phyloP scores from a whole-genome alignment of 2,329 filamentous ascomycete species.

The Fusarium cyanostomum region DNA sequence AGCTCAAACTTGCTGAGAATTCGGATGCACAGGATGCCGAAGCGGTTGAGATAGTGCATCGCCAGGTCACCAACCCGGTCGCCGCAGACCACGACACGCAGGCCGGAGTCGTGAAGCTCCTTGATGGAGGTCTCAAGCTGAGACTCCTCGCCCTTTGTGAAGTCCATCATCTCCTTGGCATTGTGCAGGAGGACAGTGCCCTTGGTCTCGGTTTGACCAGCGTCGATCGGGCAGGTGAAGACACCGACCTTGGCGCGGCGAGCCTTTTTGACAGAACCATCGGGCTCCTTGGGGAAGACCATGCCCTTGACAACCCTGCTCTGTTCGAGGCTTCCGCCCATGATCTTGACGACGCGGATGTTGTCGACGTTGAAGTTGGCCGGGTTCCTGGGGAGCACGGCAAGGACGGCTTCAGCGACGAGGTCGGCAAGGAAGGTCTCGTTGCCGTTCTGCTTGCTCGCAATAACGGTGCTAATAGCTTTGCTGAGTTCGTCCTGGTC shows the following conservation, averaged over 20 bases:
- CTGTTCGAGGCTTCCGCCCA: constrained; percentile 95
- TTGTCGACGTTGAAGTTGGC: constrained; percentile 99
- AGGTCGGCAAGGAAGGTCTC: constrained; percentile 88
- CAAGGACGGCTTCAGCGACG: constrained; percentile 85
- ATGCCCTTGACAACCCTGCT: constrained; percentile 96
- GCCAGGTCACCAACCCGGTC: constrained; percentile 95
- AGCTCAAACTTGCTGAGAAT: constrained; percentile 98
- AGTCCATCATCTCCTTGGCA: constrained; percentile 98
- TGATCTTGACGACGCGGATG: constrained; percentile 98
- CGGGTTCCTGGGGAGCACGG: constrained; percentile 95
- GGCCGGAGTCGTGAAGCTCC: constrained; percentile 91
- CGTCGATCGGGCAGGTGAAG: constrained; percentile 95
- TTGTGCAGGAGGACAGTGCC: constrained; percentile 97
- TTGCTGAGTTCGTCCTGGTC: constrained; percentile 88
- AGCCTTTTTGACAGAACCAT: constrained; percentile 90
- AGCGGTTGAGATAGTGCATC: constrained; percentile 97
- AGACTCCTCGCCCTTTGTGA: constrained; percentile 94
- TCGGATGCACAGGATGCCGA: constrained; percentile 94
- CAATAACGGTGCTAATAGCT: constrained; percentile 93
- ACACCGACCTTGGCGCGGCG: constrained; percentile 95
- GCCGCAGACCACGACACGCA: constrained; percentile 91
- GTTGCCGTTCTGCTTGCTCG: constrained; percentile 94
- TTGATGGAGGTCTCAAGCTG: constrained; percentile 93
- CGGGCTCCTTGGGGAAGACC: constrained; percentile 97
- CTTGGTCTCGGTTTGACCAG: constrained; percentile 97